Base-by-base conservation (phyloP, 495 filamentous ascomycete species). In the Umbilicaria muhlenbergii region DNA sequence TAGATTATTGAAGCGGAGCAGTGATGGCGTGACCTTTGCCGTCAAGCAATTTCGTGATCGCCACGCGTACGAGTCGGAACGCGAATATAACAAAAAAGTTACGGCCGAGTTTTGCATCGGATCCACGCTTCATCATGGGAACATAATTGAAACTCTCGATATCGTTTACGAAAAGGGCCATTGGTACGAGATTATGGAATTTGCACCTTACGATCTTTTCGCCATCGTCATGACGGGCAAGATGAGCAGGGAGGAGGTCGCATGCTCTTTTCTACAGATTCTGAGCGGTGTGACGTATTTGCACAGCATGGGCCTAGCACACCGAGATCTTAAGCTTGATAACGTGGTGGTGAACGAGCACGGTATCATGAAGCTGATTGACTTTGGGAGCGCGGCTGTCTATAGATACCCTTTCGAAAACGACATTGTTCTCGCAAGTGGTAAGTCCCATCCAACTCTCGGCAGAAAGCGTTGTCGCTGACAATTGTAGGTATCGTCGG, bases 141-240 rank as follows among this genome's bases (percentile, higher is more conserved):
- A 99, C 59, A 87, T 99, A 50, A 94, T 99, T 55, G 91, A 96
- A 59, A 95, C 91, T 8, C 70, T 99, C 32, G 91, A 99, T 58
- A 94, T 99, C 49, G 77, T 99, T 13, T 81, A 94, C 47, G 91
- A 99, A 67, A 89, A 86, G 58, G 79, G 75, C 21, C 84, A 81
- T 48, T 99, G 91, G 88, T 99, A 92, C 59, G 92, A 94, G 57
- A 91, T 99, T 24, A 99, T 99, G 91, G 91, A 99, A 57, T 96
- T 92, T 58, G 92, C 87, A n/a, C 91, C 91, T 5, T 99, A 65
- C 53, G 91, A 99, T 61, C 69, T 99, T 13, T 99, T 99, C 59
- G 91, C 91, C 18, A 93, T 92, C 48, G 91, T 99, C 49, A 99
- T 99, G 91, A 96, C 91, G 0, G 91, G 91, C 14, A 96, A 91